Base-by-base conservation (phyloP, 148 eudicot genomes). In the Oxyria digyna region DNA sequence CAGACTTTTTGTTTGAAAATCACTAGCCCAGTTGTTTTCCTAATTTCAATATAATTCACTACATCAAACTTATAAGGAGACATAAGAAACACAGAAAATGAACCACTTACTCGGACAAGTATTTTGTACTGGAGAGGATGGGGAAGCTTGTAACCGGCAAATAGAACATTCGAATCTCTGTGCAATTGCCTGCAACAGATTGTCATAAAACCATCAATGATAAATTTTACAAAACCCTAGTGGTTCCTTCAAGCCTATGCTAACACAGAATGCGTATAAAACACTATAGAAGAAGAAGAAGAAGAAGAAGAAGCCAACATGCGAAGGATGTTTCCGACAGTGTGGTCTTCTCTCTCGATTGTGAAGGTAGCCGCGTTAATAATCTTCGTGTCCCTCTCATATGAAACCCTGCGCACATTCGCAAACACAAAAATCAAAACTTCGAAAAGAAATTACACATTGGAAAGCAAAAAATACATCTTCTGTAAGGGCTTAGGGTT, bases 41-140 rank as follows among this genome's bases (percentile, higher is more conserved):
- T 12, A 23, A 23, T 6, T 50, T 23, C 23, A 17, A 55, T 26
- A n/a, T n/a, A n/a, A n/a, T 27, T 55, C 17, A 15, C 10, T 14
- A 13, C 20, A 27, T 8, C 29, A 15, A 4, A 29, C 0, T 59
- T 31, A 29, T 14, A 54, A 23, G 62, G 8, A 59, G 10, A 59
- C 8, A 0, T 8, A 27, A 21, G 57, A 50, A 48, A 48, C 54
- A 7, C 1, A 24, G 37, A 15, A 15, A 15, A 29, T 3, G 21
- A 7, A 15, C 38, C 9, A 85, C 98, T 45, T 62, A 90, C 96
- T 89, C 98, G 78, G 43, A 94, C 83, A 38, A 94, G 76, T 67
- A 94, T 94, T 72, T 94, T 88, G 96, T 94, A 94, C 87, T 94
- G 91, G 37, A 94, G 97, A 67, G 97, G 98, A 71, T 94, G 98